Base-by-base conservation (phyloP, 2,329 filamentous ascomycete species). In the Colletotrichum viniferum region DNA sequence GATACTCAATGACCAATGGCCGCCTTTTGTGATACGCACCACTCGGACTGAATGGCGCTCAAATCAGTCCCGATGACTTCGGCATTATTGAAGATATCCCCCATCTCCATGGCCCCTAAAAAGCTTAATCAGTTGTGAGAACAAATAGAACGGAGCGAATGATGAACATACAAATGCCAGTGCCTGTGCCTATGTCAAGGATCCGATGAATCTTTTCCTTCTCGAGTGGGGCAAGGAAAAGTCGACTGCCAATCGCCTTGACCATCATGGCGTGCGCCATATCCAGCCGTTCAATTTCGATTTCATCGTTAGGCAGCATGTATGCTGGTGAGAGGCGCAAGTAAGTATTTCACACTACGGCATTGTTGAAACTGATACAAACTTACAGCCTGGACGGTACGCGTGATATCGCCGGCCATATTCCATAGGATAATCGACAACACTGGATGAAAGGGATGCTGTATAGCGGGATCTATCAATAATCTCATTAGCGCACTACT, bases 91-190 rank as follows among this genome's bases (percentile, higher is more conserved):
- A 66, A 32, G 9, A 52, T 8, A 18, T 30, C 24, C 5, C 16
- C 36, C 14, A 66, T 52, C 24, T 52, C 26, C 14, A 55, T n/a
- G n/a, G 63, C 63, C 63, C 63, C 63, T 66, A 78, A 14, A 7
- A 16, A 12, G 34, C 4, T 1, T 32, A 2, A 26, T 16, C 38
- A 32, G 32, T 48, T 16, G 10, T 8, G 38, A 18, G 38, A 18
- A 48, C 38, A 48, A n/a, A n/a, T 7, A 48, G 16, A 48, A 16
- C 13, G 38, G 38, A n/a, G n/a, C 16, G n/a, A 9, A 13, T 48
- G 32, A 32, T 48, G 34, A 69, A 79, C 91, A 93, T 73, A 55
- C 48, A 55, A 12, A 92, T 91, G 92, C 30, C 30, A 30, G 30
- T 30, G 30, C 30, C 30, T 30, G 30, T 30, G 30, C 30, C 30